Conservation (phyloP, 2,329 filamentous ascomycete species). For the Colletotrichum kahawae region DNA sequence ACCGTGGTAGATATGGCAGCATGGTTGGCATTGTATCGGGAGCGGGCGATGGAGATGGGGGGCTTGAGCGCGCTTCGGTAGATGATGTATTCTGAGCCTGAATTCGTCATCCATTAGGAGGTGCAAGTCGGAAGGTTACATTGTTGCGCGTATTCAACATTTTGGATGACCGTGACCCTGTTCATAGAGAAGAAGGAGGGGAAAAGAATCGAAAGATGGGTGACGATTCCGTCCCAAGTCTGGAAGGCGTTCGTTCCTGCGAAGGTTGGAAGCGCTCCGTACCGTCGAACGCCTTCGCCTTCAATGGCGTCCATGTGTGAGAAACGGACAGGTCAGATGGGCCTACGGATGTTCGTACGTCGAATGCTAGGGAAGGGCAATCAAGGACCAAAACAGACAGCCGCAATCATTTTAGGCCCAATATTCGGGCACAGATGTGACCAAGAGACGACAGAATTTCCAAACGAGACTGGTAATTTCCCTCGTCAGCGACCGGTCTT, state of each 20-base stretch:
- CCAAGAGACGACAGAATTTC: not conserved
- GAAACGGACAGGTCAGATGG: not conserved
- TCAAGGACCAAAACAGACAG: not conserved
- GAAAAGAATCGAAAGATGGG: not conserved
- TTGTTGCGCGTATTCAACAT: not conserved
- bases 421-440: not conserved
- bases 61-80: slow-evolving; percentile 10
- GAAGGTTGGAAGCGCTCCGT: not conserved
- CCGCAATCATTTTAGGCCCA: not conserved
- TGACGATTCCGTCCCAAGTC: not conserved
- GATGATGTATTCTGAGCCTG: slow-evolving; percentile 8
- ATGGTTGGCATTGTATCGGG: not conserved
- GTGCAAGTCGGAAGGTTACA: not conserved
- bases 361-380: not conserved
- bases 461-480: slow-evolving; percentile 15
- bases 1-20: not conserved
- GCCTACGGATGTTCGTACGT: not conserved
- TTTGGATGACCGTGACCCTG: not conserved
- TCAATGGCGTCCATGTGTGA: not conserved
- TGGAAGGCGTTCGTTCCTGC: not conserved
- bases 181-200: not conserved
- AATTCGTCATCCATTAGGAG: slow-evolving; percentile 2
- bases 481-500: not conserved
- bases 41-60: not conserved
- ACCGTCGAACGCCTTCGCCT: not conserved